Evolutionary conservation across 1,284 basidiomycete species (phyloP).

Genomic region (Cryptococcus hybrid): DNA sequence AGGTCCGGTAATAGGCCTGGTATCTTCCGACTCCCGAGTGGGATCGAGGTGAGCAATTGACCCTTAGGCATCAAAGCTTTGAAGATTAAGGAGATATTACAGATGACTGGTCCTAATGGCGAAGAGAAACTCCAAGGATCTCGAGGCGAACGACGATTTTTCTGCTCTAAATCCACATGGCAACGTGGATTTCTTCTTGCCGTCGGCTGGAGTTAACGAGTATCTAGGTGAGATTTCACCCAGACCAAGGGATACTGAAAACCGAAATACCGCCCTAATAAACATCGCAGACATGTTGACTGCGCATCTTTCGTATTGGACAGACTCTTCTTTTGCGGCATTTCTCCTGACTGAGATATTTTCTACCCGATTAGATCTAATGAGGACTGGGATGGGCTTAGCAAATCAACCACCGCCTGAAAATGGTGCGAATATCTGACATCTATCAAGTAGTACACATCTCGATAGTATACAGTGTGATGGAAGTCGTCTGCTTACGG

Average conservation of each 20-base stretch:
- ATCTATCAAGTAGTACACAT: too few species aligned
- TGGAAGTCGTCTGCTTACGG: too few species aligned
- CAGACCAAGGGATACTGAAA: background rate
- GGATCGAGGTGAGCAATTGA: slow-evolving; percentile 34
- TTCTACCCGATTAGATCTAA: slow-evolving; percentile 37
- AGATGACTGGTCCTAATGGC: slow-evolving; percentile 43
- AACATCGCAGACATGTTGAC: slow-evolving; percentile 41
- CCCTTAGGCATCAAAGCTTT: background rate
- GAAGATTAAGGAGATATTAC: background rate
- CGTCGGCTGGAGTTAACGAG: slow-evolving; percentile 45
- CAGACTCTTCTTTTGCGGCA: slow-evolving; percentile 44
- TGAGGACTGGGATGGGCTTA: slow-evolving; percentile 42
- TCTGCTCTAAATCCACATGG: slow-evolving; percentile 51
- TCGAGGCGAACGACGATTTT: slow-evolving; percentile 45
- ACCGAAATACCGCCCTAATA: slow-evolving; percentile 8
- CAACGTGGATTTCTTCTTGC: slow-evolving; percentile 48
- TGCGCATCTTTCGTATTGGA: slow-evolving; percentile 49
- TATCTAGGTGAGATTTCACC: slow-evolving; percentile 37
- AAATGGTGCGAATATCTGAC: too few species aligned
- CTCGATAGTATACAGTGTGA: too few species aligned
- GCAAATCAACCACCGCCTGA: background rate
- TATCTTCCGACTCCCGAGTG: slow-evolving; percentile 38
- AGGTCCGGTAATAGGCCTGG: slow-evolving; percentile 26
- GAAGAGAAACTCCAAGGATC: slow-evolving; percentile 41
- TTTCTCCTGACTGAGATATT: slow-evolving; percentile 49